Percentiles rank a stretch among this genome's conserved stretches.
phyloP scores from a whole-genome alignment of 352 stramenopile genomes.

The Globisporangium nunn region DNA sequence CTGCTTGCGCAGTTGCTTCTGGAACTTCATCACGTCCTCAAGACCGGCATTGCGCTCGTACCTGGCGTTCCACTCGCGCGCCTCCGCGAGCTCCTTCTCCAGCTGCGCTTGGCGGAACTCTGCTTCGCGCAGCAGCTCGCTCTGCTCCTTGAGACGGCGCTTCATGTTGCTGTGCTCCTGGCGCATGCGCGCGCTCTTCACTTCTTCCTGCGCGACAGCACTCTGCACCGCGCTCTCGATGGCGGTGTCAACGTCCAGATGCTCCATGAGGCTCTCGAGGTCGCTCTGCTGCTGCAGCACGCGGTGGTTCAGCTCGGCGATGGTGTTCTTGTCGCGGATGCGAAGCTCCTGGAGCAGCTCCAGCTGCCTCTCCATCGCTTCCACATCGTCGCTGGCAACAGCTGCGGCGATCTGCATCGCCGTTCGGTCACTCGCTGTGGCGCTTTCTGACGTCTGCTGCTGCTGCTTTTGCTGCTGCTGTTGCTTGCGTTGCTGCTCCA shows the following conservation, averaged over 20 bases:
- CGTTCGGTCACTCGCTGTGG: too few species aligned
- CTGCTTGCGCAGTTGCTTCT: slow-evolving; percentile 65
- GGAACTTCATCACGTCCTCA: slow-evolving; percentile 66
- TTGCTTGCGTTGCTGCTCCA: slow-evolving; percentile 8
- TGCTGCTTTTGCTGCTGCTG: slow-evolving; percentile 25
- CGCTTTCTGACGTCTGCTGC: slow-evolving; percentile 11
- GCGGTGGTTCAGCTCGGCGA: slow-evolving; percentile 48
- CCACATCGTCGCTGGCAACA: slow-evolving; percentile 9
- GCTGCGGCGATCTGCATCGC: not conserved
- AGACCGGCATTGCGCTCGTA: slow-evolving; percentile 62
- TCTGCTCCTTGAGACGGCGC: slow-evolving; percentile 43
- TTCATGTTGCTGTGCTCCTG: slow-evolving; percentile 35
- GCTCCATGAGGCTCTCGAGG: slow-evolving; percentile 44
- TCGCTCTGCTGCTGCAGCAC: slow-evolving; percentile 55
- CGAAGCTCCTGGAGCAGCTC: slow-evolving; percentile 61
- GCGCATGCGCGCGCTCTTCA: slow-evolving; percentile 17
- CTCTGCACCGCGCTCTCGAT: slow-evolving; percentile 25
- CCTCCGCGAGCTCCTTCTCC: slow-evolving; percentile 50
- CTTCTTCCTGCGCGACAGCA: slow-evolving; percentile 26
- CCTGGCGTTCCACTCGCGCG: slow-evolving; percentile 54
- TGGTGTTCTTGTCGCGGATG: slow-evolving; percentile 48
- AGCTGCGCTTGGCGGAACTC: slow-evolving; percentile 48
- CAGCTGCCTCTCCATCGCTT: slow-evolving; percentile 53
- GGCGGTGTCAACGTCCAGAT: slow-evolving; percentile 31
- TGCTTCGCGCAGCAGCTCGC: slow-evolving; percentile 35